phyloP scores from a whole-genome alignment of 371 early-diverging fungal species.

The Saksenaea oblongispora region DNA sequence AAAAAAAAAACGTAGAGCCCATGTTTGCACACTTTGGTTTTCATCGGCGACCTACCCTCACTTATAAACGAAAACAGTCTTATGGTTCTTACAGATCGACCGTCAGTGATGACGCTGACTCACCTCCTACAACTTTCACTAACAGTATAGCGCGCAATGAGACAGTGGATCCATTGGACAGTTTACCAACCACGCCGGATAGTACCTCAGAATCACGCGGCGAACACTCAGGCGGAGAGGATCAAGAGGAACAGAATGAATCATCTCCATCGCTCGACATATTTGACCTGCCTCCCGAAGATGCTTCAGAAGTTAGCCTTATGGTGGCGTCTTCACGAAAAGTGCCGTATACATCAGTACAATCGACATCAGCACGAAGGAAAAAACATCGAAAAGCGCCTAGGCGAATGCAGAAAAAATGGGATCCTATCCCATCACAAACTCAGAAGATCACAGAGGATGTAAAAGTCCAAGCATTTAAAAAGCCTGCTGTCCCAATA shows the following conservation, averaged over 20 bases:
- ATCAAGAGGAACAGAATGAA: background rate
- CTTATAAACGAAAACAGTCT: conserved; percentile 12
- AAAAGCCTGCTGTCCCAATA: background rate
- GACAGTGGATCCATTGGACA: background rate
- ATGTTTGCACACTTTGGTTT: conserved; percentile 9
- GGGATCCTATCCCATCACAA: background rate
- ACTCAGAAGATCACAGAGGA: background rate
- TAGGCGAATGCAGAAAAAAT: background rate
- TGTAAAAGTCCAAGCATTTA: background rate
- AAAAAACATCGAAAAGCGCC: background rate
- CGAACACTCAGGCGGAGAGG: background rate
- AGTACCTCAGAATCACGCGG: background rate
- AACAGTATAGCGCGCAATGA: background rate
- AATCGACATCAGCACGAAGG: background rate
- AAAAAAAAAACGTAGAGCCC: background rate
- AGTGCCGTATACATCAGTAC: background rate
- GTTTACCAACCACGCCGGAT: background rate
- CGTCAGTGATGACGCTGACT: background rate
- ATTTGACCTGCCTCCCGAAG: conserved; percentile 8
- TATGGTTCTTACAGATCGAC: background rate
- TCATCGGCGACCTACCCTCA: conserved; percentile 7
- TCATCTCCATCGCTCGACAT: background rate
- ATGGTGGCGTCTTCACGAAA: conserved; percentile 1
- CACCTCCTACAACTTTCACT: background rate
- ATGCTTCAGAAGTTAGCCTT: background rate